phyloP scores from a whole-genome alignment of 768 basidiomycete genomes.

The Rhodotorula paludigena region DNA sequence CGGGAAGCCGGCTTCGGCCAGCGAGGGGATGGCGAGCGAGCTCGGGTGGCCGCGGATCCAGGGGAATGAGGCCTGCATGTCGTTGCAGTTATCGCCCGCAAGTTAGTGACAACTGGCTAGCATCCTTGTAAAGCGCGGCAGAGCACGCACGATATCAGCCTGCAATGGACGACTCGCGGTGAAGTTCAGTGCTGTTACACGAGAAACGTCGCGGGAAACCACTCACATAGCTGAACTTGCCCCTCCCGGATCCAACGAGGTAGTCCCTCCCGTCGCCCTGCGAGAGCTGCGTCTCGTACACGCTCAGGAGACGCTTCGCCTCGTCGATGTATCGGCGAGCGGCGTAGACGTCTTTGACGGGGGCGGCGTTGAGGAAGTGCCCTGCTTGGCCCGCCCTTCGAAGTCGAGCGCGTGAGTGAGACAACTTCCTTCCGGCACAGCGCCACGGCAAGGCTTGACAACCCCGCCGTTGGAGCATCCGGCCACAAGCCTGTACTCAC shows the following conservation, averaged over 20 bases:
- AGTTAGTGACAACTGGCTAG: background rate
- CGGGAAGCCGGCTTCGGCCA: constrained; percentile 18
- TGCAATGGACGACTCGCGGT: too few species aligned
- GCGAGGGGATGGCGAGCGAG: constrained; percentile 17
- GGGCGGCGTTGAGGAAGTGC: constrained; percentile 64
- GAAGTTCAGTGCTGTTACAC: too few species aligned
- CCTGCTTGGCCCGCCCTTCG: constrained; percentile 51
- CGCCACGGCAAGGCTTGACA: too few species aligned
- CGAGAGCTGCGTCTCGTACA: constrained; percentile 70
- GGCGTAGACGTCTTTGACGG: constrained; percentile 55
- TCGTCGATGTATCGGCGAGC: constrained; percentile 68
- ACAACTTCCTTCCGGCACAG: too few species aligned
- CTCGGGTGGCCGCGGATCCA: constrained; percentile 25
- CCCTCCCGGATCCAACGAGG: constrained; percentile 57
- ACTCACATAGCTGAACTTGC: constrained; percentile 30
- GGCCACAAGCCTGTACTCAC: background rate
- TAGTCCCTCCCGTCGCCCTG: constrained; percentile 58
- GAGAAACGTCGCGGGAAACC: background rate
- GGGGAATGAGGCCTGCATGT: constrained; percentile 25
- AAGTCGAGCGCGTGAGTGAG: background rate
- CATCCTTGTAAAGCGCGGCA: background rate
- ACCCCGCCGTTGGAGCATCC: background rate
- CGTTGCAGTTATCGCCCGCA: background rate
- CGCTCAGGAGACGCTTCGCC: constrained; percentile 74
- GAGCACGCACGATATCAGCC: constrained; percentile 8